Evolutionary conservation across 805 yeast species (phyloP).

Genomic region (Ogataea kodamae): DNA sequence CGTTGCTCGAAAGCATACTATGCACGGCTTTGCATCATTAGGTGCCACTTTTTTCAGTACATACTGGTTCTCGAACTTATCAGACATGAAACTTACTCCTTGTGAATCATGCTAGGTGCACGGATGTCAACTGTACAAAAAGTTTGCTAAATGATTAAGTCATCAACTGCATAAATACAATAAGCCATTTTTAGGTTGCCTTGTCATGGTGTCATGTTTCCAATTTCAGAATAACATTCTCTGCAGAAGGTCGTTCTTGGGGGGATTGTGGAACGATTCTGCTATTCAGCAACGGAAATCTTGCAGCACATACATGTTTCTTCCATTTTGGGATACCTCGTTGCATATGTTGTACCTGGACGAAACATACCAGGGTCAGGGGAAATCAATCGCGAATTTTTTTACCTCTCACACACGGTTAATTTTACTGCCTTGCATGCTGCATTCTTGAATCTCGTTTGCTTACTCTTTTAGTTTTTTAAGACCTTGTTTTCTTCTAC

Average conservation of each 20-base stretch:
- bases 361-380: conserved; percentile 3
- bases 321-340: too few species aligned
- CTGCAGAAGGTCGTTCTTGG: too few species aligned
- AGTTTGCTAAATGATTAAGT: too few species aligned
- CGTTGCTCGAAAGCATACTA: conserved; percentile 49
- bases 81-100: conserved; percentile 4
- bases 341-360: too few species aligned
- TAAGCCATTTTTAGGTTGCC: not conserved
- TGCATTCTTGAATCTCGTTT: conserved; percentile 10
- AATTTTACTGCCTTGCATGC: conserved; percentile 2
- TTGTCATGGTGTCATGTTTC: conserved; percentile 1
- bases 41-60: conserved; percentile 40
- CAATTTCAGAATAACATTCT: too few species aligned
- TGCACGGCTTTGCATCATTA: conserved; percentile 43
- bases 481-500: conserved; percentile 2
- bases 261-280: too few species aligned
- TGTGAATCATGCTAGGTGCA: conserved; percentile 5
- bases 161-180: not conserved
- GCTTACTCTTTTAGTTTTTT: conserved; percentile 7
- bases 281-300: too few species aligned
- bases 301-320: too few species aligned
- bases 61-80: conserved; percentile 35
- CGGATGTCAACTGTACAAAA: conserved; percentile 5
- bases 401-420: conserved; percentile 1
- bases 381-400: not conserved